Base-by-base conservation (phyloP, 805 yeast genomes). In the Cyberlindnera xishuangbannaensis region DNA sequence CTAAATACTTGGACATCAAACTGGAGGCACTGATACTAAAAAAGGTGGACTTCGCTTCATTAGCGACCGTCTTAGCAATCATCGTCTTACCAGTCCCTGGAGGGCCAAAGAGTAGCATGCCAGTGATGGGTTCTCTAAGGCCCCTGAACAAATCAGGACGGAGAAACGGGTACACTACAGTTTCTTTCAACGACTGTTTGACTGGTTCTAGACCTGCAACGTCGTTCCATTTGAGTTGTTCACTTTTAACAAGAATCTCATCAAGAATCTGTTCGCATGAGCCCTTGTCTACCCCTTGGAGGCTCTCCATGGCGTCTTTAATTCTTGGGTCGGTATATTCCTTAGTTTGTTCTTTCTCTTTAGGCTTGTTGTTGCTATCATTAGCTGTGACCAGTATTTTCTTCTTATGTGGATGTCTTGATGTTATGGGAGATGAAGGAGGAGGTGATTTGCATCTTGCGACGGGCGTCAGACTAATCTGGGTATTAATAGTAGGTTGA, bases 81-180 rank as follows among this genome's bases (percentile, higher is more conserved):
- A 90, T 88, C 1, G 97, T 88, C 53, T 92, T 90, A 36, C 97
- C 97, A 0, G 97, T 90, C n/a, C 98, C 98, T 0, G 97, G 97
- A 3, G 98, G 97, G 0, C 98, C 98, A 64, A 87, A 90, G 26
- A 90, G 61, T 15, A 90, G 66, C 95, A 92, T 86, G n/a, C 97
- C 97, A 38, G 95, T 64, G 0, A 95, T 88, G 0, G 97, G 97
- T 60, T 88, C 97, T 46, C 97, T 68, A 33, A 90, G 62, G 0
- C 97, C 97, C 39, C 76, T 73, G 55, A 90, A 92, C 37, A 90
- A 65, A 59, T 90, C 97, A 0, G 97, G 98, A 32, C 97, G 69
- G 44, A 92, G 60, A 52, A 90, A 88, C 16, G 98, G 98, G 55
- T 88, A 90, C 11, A 90, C 97, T 4, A 92, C 96, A 0, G 97